These are phyloP conservation scores for Cordyceps cicadae DNA, from an alignment of 2,329 filamentous ascomycete species.

Conservation along the genomic window DNA sequence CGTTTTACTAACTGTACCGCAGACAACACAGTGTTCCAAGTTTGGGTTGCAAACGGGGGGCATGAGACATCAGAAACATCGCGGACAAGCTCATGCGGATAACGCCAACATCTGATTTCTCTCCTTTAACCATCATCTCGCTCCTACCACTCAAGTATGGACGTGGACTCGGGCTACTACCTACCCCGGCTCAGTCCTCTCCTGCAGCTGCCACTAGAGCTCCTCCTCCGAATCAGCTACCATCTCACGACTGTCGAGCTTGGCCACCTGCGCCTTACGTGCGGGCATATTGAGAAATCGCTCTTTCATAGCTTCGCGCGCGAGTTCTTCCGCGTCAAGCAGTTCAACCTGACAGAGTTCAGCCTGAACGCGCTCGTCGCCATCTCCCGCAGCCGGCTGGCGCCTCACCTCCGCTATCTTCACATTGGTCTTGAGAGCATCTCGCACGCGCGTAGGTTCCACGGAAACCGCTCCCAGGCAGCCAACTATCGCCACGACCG, in stretches of 20 bases:
- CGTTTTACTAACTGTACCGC: background rate
- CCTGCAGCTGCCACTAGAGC: conserved; percentile 45
- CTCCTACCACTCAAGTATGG: background rate
- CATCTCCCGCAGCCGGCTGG: conserved; percentile 41
- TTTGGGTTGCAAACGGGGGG: background rate
- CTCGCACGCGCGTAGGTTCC: conserved; percentile 2
- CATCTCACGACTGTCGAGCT: conserved; percentile 49
- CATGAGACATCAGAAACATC: background rate
- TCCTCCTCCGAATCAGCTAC: conserved; percentile 47
- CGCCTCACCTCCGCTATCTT: conserved; percentile 29
- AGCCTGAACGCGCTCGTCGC: conserved; percentile 48
- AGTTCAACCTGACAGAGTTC: conserved; percentile 53
- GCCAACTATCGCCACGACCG: background rate
- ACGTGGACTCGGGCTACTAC: background rate
- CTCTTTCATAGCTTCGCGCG: conserved; percentile 48
- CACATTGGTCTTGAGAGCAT: conserved; percentile 16
- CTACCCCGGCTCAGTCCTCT: conserved; percentile 12
- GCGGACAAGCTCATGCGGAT: background rate
- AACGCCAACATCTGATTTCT: background rate
- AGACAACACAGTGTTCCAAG: too few relatives aligned
- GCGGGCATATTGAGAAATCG: conserved; percentile 44
- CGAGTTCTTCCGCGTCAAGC: conserved; percentile 58
- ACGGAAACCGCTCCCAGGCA: background rate
- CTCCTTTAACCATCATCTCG: background rate
- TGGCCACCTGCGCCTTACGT: conserved; percentile 44